Base-by-base conservation (phyloP, 164 flowering plant genomes). In the Malania oleifera region DNA sequence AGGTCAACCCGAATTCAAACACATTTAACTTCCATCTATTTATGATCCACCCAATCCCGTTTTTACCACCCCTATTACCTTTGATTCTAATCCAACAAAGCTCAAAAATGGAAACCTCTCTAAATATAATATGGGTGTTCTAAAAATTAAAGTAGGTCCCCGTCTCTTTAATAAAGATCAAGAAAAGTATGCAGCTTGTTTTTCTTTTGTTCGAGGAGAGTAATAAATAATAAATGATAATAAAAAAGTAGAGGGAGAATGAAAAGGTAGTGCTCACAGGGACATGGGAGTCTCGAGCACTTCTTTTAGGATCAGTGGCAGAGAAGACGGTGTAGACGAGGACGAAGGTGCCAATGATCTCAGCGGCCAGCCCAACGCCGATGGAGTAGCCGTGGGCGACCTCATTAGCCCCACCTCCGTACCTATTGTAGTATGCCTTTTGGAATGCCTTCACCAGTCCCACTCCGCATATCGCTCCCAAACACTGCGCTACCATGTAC, bases 281-380 rank as follows among this genome's bases (percentile, higher is more conserved):
- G 37, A 91, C 90, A 67, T 91, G 98, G 62, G 96, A 91, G 74
- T 88, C 98, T 52, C 98, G 66, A 29, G 95, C 95, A 56, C 54
- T 89, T 37, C 98, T 74, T 77, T 91, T 91, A 27, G 98, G 98
- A 51, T 91, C 96, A 55, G 98, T 91, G 70, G 98, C 98, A 8
- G 96, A 80, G 83, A 91, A 91, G 62, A 91, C 96, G 19, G 95
- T 89, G 89, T 91, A 91, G 60, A 91, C 98, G 29, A 91, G 95
- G 45, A 91, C 96, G 41, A 91, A 91, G 26, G 98, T 89, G 0
- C 98, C 98, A 52, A 91, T 87, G 60, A 91, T 89, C 81, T 91
- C 96, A 2, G 92, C 96, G 1, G 77, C 98, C 58, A 89, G 56
- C 3, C 86, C 96, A 0, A 75, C 69, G 37, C 95, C 92, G 51